A percentile compares a stretch with the other conserved stretches of the same genome.
These are phyloP conservation scores for Calonectria naviculata DNA, from an alignment of 2,329 filamentous ascomycete species.

Conservation along the genomic window DNA sequence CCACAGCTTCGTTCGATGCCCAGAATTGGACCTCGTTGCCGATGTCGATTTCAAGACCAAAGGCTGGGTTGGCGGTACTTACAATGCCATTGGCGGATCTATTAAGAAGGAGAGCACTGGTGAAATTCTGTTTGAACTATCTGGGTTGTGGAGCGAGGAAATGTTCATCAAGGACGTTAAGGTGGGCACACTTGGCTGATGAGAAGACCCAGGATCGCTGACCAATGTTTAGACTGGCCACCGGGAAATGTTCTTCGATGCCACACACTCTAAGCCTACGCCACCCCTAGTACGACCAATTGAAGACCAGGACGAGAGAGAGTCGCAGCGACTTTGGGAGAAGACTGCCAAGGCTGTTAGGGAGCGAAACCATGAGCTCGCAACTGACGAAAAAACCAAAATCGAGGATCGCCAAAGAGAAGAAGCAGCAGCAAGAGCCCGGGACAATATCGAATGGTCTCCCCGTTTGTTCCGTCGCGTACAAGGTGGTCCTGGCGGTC, in stretches of 20 bases:
- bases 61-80: conserved; percentile 95
- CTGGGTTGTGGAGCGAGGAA: conserved; percentile 92
- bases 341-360: conserved; percentile 85
- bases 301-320: conserved; percentile 87
- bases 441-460: conserved; percentile 87
- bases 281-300: conserved; percentile 80
- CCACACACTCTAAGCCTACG: conserved; percentile 79
- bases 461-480: conserved; percentile 87
- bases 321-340: conserved; percentile 90
- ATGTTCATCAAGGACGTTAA: conserved; percentile 90
- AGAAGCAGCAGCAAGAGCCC: conserved; percentile 83
- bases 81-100: conserved; percentile 92
- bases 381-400: conserved; percentile 95
- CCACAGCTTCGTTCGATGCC: conserved; percentile 92
- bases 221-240: conserved; percentile 76
- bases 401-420: conserved; percentile 94
- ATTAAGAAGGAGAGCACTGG: conserved; percentile 91
- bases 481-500: conserved; percentile 74
- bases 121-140: conserved; percentile 90
- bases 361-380: conserved; percentile 85
- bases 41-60: conserved; percentile 99
- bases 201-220: neutral
- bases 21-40: conserved; percentile 85
- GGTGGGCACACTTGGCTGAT: conserved; percentile 59
- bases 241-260: conserved; percentile 91